Evolutionary conservation across 768 basidiomycete genomes (phyloP).

Genomic region (Suillus ampliporus): DNA sequence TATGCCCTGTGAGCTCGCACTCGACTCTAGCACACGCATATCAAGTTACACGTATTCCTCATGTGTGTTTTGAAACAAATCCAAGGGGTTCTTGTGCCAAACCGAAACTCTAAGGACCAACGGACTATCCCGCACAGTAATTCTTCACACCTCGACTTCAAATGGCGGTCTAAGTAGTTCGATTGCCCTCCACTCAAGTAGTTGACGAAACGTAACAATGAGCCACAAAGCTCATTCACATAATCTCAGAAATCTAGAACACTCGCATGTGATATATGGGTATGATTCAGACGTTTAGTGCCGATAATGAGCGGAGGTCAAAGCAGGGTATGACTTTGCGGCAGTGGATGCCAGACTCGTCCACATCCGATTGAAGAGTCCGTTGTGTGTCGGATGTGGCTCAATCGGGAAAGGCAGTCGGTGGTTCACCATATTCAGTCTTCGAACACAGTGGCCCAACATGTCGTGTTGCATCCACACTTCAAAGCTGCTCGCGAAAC

Average conservation of each 20-base stretch:
- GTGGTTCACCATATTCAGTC: not conserved
- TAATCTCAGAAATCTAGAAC: not conserved
- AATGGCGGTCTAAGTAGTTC: not conserved
- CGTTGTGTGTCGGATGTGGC: too few relatives aligned
- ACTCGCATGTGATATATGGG: not conserved
- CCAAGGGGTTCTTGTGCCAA: too few relatives aligned
- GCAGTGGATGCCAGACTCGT: too few relatives aligned
- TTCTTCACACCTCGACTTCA: not conserved
- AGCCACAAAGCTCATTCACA: not conserved
- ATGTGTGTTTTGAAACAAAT: too few relatives aligned
- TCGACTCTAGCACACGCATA: too few relatives aligned
- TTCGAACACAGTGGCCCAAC: not conserved
- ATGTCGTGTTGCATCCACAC: slow-evolving; percentile 4
- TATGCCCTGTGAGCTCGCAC: too few relatives aligned
- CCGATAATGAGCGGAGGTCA: too few relatives aligned
- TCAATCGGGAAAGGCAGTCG: not conserved
- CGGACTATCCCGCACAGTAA: too few relatives aligned
- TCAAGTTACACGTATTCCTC: too few relatives aligned
- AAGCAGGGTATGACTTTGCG: too few relatives aligned
- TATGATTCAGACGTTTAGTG: not conserved
- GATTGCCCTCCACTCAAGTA: not conserved
- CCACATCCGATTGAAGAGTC: too few relatives aligned
- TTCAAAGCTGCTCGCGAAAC: not conserved
- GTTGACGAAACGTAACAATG: not conserved
- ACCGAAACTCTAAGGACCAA: too few relatives aligned